These are phyloP conservation scores for Knoxdaviesia capensis DNA, from an alignment of 2,329 filamentous ascomycete genomes.

Conservation along the genomic window DNA sequence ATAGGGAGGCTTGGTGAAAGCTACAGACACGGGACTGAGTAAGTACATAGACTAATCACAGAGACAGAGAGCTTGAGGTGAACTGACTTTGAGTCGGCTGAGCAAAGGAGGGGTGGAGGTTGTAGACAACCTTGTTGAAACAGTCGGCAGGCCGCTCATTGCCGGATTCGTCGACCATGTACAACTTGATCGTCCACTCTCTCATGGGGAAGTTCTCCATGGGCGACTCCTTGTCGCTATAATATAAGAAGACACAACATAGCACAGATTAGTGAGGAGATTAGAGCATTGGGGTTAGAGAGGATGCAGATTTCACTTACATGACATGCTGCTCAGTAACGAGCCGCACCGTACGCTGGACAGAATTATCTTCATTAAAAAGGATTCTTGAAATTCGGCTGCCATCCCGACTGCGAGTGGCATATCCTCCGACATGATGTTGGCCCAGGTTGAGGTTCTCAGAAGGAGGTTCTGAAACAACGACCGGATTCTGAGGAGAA, in stretches of 20 bases:
- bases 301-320: constrained; percentile 30
- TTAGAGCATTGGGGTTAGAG: neutral
- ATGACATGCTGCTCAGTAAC: constrained; percentile 79
- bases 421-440: too few relatives aligned
- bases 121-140: constrained; percentile 86
- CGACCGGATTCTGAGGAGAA: too few relatives aligned
- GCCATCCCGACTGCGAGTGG: too few relatives aligned
- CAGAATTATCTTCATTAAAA: constrained; percentile 4
- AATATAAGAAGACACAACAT: neutral
- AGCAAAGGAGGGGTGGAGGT: constrained; percentile 83
- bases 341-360: constrained; percentile 79
- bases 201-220: constrained; percentile 84
- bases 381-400: too few relatives aligned
- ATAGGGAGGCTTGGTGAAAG: constrained; percentile 71
- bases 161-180: constrained; percentile 66
- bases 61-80: neutral
- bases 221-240: constrained; percentile 58
- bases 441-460: too few relatives aligned
- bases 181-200: constrained; percentile 75
- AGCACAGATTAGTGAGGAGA: neutral
- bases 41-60: constrained; percentile 3
- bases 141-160: constrained; percentile 64
- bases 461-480: too few relatives aligned
- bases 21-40: constrained; percentile 20
- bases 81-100: constrained; percentile 66